Percentiles rank a stretch among this genome's conserved stretches.
Conservation (phyloP, 1,139 yeast species). For the Suhomyces guaymorum region DNA sequence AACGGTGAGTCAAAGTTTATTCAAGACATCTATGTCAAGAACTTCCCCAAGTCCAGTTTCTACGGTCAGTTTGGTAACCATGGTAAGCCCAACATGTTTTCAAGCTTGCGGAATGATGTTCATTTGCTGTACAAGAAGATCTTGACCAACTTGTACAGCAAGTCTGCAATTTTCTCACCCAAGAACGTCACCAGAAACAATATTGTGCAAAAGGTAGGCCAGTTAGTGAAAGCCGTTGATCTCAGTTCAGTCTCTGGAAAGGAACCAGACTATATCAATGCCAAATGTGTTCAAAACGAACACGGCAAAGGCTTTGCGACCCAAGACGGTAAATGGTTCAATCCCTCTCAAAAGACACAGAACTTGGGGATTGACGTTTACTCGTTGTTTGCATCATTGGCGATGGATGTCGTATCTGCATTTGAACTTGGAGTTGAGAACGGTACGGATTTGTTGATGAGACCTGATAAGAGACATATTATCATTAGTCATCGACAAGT, state of each 20-base stretch:
- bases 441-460: slow-evolving; percentile 43
- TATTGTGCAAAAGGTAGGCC: slow-evolving; percentile 27
- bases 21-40: slow-evolving; percentile 57
- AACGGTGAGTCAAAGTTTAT: slow-evolving; percentile 51
- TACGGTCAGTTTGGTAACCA: slow-evolving; percentile 65
- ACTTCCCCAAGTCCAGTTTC: slow-evolving; percentile 60
- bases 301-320: slow-evolving; percentile 35
- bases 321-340: slow-evolving; percentile 32
- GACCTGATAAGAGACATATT: slow-evolving; percentile 42
- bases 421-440: slow-evolving; percentile 58
- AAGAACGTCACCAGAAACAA: slow-evolving; percentile 29
- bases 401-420: slow-evolving; percentile 68
- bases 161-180: slow-evolving; percentile 40
- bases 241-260: slow-evolving; percentile 35
- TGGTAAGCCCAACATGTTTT: slow-evolving; percentile 59
- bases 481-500: slow-evolving; percentile 53
- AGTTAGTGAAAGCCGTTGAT: slow-evolving; percentile 30
- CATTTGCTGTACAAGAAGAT: slow-evolving; percentile 54
- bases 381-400: slow-evolving; percentile 64
- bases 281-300: slow-evolving; percentile 31
- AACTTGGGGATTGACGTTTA: slow-evolving; percentile 56
- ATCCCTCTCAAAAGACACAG: slow-evolving; percentile 19
- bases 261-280: slow-evolving; percentile 37
- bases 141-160: slow-evolving; percentile 51
- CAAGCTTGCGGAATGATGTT: slow-evolving; percentile 48